Evolutionary conservation across 2,329 filamentous ascomycete species (phyloP), one percentile per base, ranked within the genome.

Genomic region (Hypomyces rosellus): DNA sequence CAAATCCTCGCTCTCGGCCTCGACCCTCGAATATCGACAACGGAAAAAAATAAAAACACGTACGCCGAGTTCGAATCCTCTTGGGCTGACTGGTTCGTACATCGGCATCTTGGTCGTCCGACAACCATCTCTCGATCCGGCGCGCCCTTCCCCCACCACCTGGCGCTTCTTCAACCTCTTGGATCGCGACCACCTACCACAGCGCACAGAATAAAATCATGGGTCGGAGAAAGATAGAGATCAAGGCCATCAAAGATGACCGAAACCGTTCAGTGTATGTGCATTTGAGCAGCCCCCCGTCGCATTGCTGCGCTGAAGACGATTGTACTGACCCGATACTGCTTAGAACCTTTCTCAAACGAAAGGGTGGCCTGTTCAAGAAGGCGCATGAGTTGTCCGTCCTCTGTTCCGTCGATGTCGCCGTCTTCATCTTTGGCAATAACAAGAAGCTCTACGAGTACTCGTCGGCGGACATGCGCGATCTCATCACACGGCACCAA

Each of bases 371-470:
- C 63, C 78, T 99, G 45, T 99, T 99, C 81, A 99, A 99, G 77
- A 99, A 99, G 81, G 93, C 93, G 48, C 91, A 99, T 69, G 93
- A 99, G 78, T 81, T 99, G 47, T 96, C 92, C 48, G 93, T 99
- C 43, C 85, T 99, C 56, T 99, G 93, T 70, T 96, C 91, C 37
- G 93, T 99, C 67, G 93, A 99, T 69, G 93, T 99, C 59, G 93
- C 93, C 38, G 93, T 99, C 64, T 93, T 99, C 69, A 96, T 99
- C 63, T 97, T 97, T 65, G 92, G 92, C 57, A 91, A 89, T 73
- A 99, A 99, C 72, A 99, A 97, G 79, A 97, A 97, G 74, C 80
- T 99, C 22, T 96, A 97, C 71, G 90, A 99, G 70, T 99, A 96
- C 69, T 97, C 91, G 12, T 97, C 92, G 15, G 78, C 83, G 60